phyloP scores from a whole-genome alignment of 2,329 filamentous ascomycete genomes.

The Aspergillus pseudonomiae region DNA sequence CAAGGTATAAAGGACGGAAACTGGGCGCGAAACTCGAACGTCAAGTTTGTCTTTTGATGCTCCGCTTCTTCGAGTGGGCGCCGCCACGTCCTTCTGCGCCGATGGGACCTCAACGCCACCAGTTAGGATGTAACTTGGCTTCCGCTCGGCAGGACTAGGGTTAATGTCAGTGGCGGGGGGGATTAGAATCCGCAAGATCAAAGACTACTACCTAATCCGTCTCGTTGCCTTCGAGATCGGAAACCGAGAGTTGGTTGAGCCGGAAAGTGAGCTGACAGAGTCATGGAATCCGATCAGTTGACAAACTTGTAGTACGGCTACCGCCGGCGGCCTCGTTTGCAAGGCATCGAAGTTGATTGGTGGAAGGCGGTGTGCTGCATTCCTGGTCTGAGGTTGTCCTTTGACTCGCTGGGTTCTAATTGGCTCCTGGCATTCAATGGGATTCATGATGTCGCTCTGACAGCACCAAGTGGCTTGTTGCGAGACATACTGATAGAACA shows the following conservation, averaged over 20 bases:
- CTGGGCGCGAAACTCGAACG: constrained; percentile 14
- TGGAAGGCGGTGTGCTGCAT: neutral
- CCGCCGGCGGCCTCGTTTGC: neutral
- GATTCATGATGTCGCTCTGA: neutral
- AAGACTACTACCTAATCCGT: neutral
- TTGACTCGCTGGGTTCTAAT: neutral
- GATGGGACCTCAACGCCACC: neutral
- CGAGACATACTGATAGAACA: neutral
- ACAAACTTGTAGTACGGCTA: neutral
- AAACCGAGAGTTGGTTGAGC: neutral
- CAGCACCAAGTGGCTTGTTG: neutral
- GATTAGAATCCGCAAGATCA: neutral
- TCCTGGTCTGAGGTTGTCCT: neutral
- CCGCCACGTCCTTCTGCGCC: constrained; percentile 3
- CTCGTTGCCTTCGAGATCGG: neutral
- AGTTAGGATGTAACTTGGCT: neutral
- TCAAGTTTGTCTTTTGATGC: neutral
- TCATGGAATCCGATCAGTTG: neutral
- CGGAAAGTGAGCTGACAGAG: neutral
- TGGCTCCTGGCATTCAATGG: neutral
- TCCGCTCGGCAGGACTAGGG: neutral
- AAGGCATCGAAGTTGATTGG: neutral
- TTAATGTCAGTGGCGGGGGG: neutral
- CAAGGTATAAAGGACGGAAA: constrained; percentile 4
- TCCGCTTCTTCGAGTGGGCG: constrained; percentile 1